These are phyloP conservation scores for Sphagnum tenellum DNA, from an alignment of 225 moss, liverwort and hornwort genomes.

Conservation along the genomic window DNA sequence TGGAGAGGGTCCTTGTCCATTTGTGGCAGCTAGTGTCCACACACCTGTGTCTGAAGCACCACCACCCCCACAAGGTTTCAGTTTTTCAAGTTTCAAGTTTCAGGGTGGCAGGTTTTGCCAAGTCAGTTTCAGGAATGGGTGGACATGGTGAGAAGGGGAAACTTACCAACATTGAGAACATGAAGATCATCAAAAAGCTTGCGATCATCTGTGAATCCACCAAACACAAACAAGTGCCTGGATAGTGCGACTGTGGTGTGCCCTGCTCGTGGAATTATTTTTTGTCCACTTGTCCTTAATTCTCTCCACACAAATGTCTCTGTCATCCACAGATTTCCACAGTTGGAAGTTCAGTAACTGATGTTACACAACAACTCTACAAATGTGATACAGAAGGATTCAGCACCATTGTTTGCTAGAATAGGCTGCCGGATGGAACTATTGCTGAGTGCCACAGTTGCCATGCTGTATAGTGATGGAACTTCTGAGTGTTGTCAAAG, in stretches of 20 bases:
- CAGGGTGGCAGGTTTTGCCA: too few species aligned
- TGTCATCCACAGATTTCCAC: conserved; percentile 13
- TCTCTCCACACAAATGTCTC: conserved; percentile 82
- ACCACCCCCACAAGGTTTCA: too few species aligned
- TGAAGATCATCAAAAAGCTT: conserved; percentile 98
- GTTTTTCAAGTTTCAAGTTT: too few species aligned
- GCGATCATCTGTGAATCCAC: conserved; percentile 91
- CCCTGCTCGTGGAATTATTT: conserved; percentile 89
- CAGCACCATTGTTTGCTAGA: too few species aligned
- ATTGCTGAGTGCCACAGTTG: too few species aligned
- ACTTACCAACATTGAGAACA: conserved; percentile 92
- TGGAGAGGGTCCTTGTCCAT: conserved; percentile 77
- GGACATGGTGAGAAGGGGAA: background rate
- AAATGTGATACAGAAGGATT: too few species aligned
- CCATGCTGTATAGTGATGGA: too few species aligned
- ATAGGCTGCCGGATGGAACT: too few species aligned
- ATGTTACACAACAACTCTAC: background rate
- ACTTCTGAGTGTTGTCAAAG: too few species aligned
- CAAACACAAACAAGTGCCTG: conserved; percentile 87
- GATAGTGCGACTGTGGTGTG: conserved; percentile 89
- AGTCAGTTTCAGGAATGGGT: too few species aligned
- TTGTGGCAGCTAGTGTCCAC: conserved; percentile 70
- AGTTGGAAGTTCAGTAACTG: background rate
- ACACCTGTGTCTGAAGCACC: conserved; percentile 57
- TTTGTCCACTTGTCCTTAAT: conserved; percentile 86